These are phyloP conservation scores for Trichopus zeylanicus DNA, from an alignment of 116 monocot species.

Conservation along the genomic window DNA sequence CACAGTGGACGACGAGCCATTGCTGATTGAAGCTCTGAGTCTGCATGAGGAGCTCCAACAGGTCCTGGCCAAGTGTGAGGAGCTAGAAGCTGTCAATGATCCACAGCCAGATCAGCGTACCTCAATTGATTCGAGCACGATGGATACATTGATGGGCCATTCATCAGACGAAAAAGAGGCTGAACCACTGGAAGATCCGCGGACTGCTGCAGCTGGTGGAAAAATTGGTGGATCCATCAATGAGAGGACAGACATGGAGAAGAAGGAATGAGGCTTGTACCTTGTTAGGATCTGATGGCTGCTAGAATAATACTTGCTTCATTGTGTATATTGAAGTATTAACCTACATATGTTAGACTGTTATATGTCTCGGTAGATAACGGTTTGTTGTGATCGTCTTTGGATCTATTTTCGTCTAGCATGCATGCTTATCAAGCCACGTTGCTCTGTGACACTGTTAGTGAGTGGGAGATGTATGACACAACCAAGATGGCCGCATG, in stretches of 20 bases:
- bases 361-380: background rate
- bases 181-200: background rate
- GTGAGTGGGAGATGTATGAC: too few relatives aligned
- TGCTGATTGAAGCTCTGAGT: slow-evolving; percentile 61
- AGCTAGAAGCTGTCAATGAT: slow-evolving; percentile 12
- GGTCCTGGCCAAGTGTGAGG: slow-evolving; percentile 40
- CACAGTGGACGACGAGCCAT: slow-evolving; percentile 43
- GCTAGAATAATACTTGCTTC: too few relatives aligned
- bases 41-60: slow-evolving; percentile 59
- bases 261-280: background rate
- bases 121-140: background rate
- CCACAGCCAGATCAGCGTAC: background rate
- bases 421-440: too few relatives aligned
- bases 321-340: too few relatives aligned
- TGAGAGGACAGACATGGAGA: background rate
- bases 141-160: background rate
- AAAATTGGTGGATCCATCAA: background rate
- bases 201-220: background rate
- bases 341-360: too few relatives aligned
- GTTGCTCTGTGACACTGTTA: too few relatives aligned
- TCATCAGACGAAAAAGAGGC: background rate
- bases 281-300: too few relatives aligned
- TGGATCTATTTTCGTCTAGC: too few relatives aligned
- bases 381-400: too few relatives aligned
- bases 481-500: too few relatives aligned